A percentile compares a stretch with the other conserved stretches of the same genome.
Evolutionary conservation across 2,329 filamentous ascomycete species (phyloP).

Genomic region (Ophiostoma pallidulum): DNA sequence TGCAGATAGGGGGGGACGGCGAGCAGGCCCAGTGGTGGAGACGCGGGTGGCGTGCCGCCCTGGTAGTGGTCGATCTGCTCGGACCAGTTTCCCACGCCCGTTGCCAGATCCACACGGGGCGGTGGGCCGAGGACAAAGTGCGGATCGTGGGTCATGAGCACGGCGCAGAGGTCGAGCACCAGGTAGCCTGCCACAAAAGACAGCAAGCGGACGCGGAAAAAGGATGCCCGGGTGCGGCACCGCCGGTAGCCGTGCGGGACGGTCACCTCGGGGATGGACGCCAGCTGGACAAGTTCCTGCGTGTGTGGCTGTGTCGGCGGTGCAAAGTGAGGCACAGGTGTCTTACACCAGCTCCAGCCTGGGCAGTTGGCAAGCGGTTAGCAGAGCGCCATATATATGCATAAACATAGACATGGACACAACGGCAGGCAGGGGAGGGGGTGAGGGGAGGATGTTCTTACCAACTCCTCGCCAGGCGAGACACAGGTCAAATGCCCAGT

Average conservation of each 20-base stretch:
- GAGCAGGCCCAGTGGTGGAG: constrained; percentile 23
- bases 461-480: constrained; percentile 46
- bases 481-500: constrained; percentile 48
- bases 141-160: constrained; percentile 62
- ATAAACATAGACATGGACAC: neutral
- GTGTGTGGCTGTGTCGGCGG: constrained; percentile 33
- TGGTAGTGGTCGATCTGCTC: constrained; percentile 6
- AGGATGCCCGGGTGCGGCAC: constrained; percentile 31
- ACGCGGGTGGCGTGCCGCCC: constrained; percentile 19
- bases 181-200: constrained; percentile 51
- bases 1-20: constrained; percentile 32
- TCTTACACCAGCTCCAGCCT: constrained; percentile 51
- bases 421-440: neutral
- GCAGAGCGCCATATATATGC: neutral
- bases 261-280: constrained; percentile 32
- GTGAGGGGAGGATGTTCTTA: constrained; percentile 22
- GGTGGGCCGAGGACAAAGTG: constrained; percentile 56
- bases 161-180: constrained; percentile 59
- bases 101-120: neutral
- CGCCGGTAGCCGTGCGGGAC: constrained; percentile 38
- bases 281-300: constrained; percentile 31
- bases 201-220: constrained; percentile 36
- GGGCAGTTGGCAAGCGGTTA: constrained; percentile 1
- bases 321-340: constrained; percentile 35
- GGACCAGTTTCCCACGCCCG: constrained; percentile 22